Evolutionary conservation across 192 early-diverging fungal species (phyloP), one percentile per base, ranked within the genome.

Genomic region (Neocallimastix lanati): DNA sequence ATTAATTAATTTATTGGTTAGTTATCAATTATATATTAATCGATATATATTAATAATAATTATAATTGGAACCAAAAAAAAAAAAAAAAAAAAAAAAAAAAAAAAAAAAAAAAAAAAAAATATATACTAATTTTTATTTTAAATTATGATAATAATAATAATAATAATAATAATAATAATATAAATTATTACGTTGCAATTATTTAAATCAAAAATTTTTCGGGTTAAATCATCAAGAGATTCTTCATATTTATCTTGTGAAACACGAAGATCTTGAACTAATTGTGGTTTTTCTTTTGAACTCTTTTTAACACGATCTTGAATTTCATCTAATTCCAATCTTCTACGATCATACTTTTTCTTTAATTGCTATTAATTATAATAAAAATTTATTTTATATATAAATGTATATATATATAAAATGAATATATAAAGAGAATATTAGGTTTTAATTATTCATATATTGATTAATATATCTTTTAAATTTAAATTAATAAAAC

Each of bases 161-260:
- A 50, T 3, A 4, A 4, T 50, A 9, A 25, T 27, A 21, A 12
- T 1, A 28, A 14, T 25, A 81, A 18, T 67, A 13, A 12, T 1
- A n/a, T 14, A 28, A 4, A n/a, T 28, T 82, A 85, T 76, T 91
- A 92, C 93, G 86, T 98, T 95, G 77, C 89, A 90, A 16, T 94
- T 91, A 83, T 94, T 91, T 80, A 99, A 86, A 58, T 87, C 82
- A 83, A 91, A 83, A 95, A 99, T 99, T 77, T 92, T 87, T 6
- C 88, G 84, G 16, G 90, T 87, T 38, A 95, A 82, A 76, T 94
- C 92, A 30, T 91, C 87, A 78, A 92, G 87, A 29, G 93, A 93
- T 82, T 98, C 97, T 78, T 99, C 96, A 81, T 98, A 99, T 83
- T 96, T 97, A 28, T 90, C 85, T 84, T 96, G 95, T 14, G 96